Base-by-base conservation (phyloP, 345 rosid species). In the Tarenaya hassleriana region DNA sequence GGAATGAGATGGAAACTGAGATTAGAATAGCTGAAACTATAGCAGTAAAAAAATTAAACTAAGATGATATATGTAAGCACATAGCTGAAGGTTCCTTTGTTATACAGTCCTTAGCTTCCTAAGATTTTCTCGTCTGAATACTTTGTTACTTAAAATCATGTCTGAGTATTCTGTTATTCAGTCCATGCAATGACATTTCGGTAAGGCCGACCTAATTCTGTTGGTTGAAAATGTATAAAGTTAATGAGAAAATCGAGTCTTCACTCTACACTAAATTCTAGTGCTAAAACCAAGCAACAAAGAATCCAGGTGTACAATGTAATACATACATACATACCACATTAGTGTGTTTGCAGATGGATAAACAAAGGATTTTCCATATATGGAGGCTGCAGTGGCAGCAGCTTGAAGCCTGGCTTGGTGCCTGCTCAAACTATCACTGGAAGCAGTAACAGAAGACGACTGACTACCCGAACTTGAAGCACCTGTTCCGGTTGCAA, bases 371-470 rank as follows among this genome's bases (percentile, higher is more conserved):
- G 95, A 87, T 66, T 72, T 91, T 56, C 78, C 95, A 62, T 87
- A 87, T 63, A 82, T 44, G 21, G 98, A 63, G 10, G 96, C 95
- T 7, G 98, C 96, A 9, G 85, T 71, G 0, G 81, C 82, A 34
- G 95, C 94, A 61, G 95, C 98, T 77, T 63, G 95, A 29, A 84
- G 66, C 71, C 96, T 82, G 55, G 76, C 84, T 68, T 84, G 80
- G 68, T 82, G 95, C 59, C 55, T 59, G 58, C 77, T 77, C 64
- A 78, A 56, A 67, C 67, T 66, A 57, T 61, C 73, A 56, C 61
- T 64, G 29, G 69, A 50, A 24, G 16, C 52, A 51, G 55, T 61
- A 12, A 20, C 16, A 44, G 60, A 70, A 44, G 91, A 68, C 67
- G 77, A 73, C 44, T 78, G 81, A 15, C 77, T 60, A 46, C 67